These are phyloP conservation scores for Aspergillus quadrilineatus DNA, from an alignment of 2,329 filamentous ascomycete species.

Conservation along the genomic window DNA sequence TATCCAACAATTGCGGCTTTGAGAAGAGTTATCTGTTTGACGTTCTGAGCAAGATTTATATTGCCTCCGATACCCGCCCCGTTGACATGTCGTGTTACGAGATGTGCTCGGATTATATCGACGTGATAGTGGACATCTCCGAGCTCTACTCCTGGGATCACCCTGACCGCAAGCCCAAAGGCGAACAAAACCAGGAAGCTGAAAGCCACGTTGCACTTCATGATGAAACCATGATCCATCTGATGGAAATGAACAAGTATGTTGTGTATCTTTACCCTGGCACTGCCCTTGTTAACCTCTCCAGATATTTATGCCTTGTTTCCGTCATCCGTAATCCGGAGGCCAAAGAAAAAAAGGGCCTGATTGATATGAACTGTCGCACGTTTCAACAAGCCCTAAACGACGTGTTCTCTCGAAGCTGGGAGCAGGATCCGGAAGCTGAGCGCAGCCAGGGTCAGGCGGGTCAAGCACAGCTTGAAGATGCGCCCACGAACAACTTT, in stretches of 20 bases:
- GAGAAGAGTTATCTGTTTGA: constrained; percentile 99
- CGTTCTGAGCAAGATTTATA: constrained; percentile 96
- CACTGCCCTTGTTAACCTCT: constrained; percentile 16
- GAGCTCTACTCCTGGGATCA: constrained; percentile 85
- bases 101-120: constrained; percentile 97
- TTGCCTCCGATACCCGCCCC: constrained; percentile 89
- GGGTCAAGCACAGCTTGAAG: constrained; percentile 10
- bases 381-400: constrained; percentile 63
- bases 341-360: constrained; percentile 61
- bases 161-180: constrained; percentile 40
- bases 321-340: constrained; percentile 66
- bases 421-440: constrained; percentile 40
- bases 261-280: constrained; percentile 22
- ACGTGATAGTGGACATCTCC: constrained; percentile 95
- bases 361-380: constrained; percentile 67
- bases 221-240: constrained; percentile 62
- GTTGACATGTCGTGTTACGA: constrained; percentile 96
- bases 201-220: constrained; percentile 65
- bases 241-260: constrained; percentile 67
- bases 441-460: constrained; percentile 22
- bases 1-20: constrained; percentile 90
- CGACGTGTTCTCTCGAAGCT: constrained; percentile 58
- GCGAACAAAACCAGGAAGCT: constrained; percentile 53
- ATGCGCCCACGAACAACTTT: constrained; percentile 6
- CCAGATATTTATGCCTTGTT: constrained; percentile 62